phyloP scores from a whole-genome alignment of 345 rosid species.

The Salix dunnii region DNA sequence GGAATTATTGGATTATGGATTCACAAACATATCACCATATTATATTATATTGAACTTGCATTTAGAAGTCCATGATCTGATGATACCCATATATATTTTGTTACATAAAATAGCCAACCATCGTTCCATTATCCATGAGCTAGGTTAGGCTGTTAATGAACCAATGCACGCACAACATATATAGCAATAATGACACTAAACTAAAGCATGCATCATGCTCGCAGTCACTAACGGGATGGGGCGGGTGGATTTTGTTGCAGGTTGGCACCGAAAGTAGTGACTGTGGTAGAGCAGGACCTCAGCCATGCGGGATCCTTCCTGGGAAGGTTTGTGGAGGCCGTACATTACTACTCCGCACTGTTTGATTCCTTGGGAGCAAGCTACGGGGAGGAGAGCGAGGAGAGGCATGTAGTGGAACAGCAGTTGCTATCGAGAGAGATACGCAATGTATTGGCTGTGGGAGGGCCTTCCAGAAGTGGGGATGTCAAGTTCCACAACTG shows the following conservation, averaged over 20 bases:
- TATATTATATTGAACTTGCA: not conserved
- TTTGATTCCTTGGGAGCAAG: slow-evolving; percentile 94
- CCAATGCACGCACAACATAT: not conserved
- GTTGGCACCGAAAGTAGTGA: slow-evolving; percentile 92
- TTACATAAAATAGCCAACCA: not conserved
- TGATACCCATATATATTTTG: not conserved
- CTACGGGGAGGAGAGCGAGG: slow-evolving; percentile 95
- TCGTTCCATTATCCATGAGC: not conserved
- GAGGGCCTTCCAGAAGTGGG: slow-evolving; percentile 76
- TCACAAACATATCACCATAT: not conserved
- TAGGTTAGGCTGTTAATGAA: not conserved
- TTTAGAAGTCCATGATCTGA: not conserved
- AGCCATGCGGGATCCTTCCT: slow-evolving; percentile 90
- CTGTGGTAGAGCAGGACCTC: slow-evolving; percentile 94
- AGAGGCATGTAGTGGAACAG: slow-evolving; percentile 95
- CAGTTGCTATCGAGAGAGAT: slow-evolving; percentile 89
- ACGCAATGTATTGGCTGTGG: slow-evolving; percentile 74
- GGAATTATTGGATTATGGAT: not conserved
- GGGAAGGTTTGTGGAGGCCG: slow-evolving; percentile 94
- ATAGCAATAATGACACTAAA: too few species aligned
- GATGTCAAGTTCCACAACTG: slow-evolving; percentile 79
- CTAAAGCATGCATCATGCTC: not conserved
- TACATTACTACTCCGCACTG: slow-evolving; percentile 93
- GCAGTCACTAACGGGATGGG: not conserved
- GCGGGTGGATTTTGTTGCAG: slow-evolving; percentile 29